Conservation (phyloP, 768 basidiomycete species). For the Exidia glandulosa region DNA sequence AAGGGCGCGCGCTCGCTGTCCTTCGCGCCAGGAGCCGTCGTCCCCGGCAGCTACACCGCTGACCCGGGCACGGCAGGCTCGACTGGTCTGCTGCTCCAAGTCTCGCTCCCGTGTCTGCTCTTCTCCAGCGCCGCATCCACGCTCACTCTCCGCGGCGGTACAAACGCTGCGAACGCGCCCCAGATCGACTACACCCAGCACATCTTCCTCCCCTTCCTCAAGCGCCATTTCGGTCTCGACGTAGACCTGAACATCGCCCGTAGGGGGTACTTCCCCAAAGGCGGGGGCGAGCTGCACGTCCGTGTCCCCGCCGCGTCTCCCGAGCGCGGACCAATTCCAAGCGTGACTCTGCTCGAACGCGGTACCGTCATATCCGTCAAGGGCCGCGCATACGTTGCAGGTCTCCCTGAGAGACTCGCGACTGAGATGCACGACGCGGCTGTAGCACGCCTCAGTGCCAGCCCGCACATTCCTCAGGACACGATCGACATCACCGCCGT, state of each 20-base stretch:
- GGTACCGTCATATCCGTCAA: slow-evolving; percentile 39
- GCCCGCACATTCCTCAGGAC: slow-evolving; percentile 13
- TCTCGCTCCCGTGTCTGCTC: slow-evolving; percentile 56
- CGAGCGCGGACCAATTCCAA: slow-evolving; percentile 28
- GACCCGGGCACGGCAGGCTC: slow-evolving; percentile 57
- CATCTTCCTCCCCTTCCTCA: slow-evolving; percentile 59
- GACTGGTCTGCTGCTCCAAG: slow-evolving; percentile 58
- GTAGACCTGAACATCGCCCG: slow-evolving; percentile 36
- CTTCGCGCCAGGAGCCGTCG: slow-evolving; percentile 41
- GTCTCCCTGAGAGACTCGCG: slow-evolving; percentile 47
- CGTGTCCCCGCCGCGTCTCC: slow-evolving; percentile 22
- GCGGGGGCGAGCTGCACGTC: slow-evolving; percentile 52
- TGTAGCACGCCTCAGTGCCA: slow-evolving; percentile 24
- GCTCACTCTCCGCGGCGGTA: slow-evolving; percentile 55
- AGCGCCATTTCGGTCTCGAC: slow-evolving; percentile 38
- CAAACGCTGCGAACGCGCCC: slow-evolving; percentile 60
- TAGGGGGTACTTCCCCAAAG: slow-evolving; percentile 65
- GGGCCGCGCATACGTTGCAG: slow-evolving; percentile 57
- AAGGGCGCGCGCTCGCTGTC: slow-evolving; percentile 43
- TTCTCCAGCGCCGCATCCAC: slow-evolving; percentile 35
- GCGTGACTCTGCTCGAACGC: slow-evolving; percentile 42
- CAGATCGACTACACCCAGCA: slow-evolving; percentile 64
- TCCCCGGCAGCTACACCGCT: slow-evolving; percentile 32
- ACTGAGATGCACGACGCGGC: slow-evolving; percentile 49
- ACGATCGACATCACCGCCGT: slow-evolving; percentile 20